Conservation (phyloP, 106 monocot genomes). For the Dendrobium nobile region DNA sequence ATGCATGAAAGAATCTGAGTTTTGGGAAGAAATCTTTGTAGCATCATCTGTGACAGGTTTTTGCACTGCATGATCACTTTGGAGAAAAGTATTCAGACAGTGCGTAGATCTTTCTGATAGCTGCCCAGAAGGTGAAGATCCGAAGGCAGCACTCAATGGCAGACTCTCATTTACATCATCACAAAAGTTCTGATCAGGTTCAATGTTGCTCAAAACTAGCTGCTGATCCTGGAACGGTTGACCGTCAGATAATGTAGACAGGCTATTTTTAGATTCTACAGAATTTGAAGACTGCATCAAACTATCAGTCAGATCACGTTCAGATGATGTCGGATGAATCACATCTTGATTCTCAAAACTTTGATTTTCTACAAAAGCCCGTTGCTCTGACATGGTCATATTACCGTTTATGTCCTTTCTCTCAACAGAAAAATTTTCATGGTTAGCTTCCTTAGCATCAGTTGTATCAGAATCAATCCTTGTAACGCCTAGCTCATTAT, state of each 20-base stretch:
- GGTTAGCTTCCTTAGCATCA: conserved; percentile 8
- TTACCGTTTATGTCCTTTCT: neutral
- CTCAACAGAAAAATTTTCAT: conserved; percentile 14
- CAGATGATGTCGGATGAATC: conserved; percentile 3
- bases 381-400: conserved; percentile 9
- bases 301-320: conserved; percentile 4
- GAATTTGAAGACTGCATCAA: conserved; percentile 9
- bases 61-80: neutral
- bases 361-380: conserved; percentile 9
- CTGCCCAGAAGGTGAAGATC: neutral
- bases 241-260: conserved; percentile 14
- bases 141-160: conserved; percentile 4
- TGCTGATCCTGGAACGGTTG: conserved; percentile 2
- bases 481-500: conserved; percentile 12
- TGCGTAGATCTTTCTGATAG: neutral
- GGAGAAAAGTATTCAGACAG: neutral
- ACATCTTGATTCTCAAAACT: conserved; percentile 5
- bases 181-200: conserved; percentile 7
- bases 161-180: conserved; percentile 15
- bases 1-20: conserved; percentile 15
- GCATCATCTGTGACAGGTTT: neutral
- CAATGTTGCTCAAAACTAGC: neutral
- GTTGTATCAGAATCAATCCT: conserved; percentile 5
- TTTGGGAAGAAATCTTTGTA: conserved; percentile 19
- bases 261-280: conserved; percentile 14